Evolutionary conservation across 768 basidiomycete genomes (phyloP).

Genomic region (Phaffia tasmanica): DNA sequence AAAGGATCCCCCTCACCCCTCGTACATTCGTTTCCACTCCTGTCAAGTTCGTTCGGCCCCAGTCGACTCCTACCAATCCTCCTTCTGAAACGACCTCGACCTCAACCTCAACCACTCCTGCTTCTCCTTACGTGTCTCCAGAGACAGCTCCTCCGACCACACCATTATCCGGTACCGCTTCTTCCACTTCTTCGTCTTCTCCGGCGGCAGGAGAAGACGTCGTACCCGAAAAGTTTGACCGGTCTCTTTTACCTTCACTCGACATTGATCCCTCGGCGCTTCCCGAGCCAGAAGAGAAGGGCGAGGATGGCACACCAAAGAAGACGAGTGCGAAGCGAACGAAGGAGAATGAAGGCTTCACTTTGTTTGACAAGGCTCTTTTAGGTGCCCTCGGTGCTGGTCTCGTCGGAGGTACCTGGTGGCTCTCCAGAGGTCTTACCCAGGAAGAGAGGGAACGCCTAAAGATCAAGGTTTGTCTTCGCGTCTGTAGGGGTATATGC

Average conservation of each 20-base stretch:
- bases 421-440: not conserved
- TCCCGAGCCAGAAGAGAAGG: not conserved
- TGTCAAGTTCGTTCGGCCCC: constrained; percentile 7
- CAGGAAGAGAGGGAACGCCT: not conserved
- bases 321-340: constrained; percentile 1
- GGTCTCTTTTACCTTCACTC: constrained; percentile 1
- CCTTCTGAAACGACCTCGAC: not conserved
- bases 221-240: not conserved
- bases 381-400: constrained; percentile 57
- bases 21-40: constrained; percentile 4
- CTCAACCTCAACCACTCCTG: constrained; percentile 1
- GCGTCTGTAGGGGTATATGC: not conserved
- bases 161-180: not conserved
- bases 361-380: constrained; percentile 34
- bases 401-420: constrained; percentile 39
- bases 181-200: not conserved
- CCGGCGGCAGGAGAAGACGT: constrained; percentile 6
- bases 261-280: constrained; percentile 8
- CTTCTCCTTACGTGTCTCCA: constrained; percentile 1
- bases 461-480: constrained; percentile 6
- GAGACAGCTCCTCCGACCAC: not conserved
- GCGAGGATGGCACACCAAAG: not conserved
- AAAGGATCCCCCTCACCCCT: not conserved
- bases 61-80: constrained; percentile 3
- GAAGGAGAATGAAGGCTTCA: not conserved